Conservation (phyloP, 1,284 basidiomycete species). For the Austroboletus olivaceoglutinosus region DNA sequence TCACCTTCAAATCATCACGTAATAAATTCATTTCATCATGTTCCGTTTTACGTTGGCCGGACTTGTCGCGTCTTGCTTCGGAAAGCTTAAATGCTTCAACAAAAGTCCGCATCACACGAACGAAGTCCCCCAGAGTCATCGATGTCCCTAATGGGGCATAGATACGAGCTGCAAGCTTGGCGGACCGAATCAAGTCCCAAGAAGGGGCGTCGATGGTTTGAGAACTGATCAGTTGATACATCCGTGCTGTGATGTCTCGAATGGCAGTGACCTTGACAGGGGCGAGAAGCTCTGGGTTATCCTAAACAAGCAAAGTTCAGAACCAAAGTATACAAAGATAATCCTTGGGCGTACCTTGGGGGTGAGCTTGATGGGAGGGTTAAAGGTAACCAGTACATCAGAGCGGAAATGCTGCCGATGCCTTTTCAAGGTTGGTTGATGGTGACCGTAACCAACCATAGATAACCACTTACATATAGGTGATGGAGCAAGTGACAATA, state of each 20-base stretch:
- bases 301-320: constrained; percentile 36
- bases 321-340: neutral
- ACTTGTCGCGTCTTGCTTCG: constrained; percentile 28
- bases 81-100: constrained; percentile 69
- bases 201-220: constrained; percentile 81
- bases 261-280: constrained; percentile 64
- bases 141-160: constrained; percentile 81
- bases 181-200: constrained; percentile 72
- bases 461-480: constrained; percentile 61
- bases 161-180: constrained; percentile 72
- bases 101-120: constrained; percentile 71
- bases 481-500: constrained; percentile 76
- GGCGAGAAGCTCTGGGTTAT: constrained; percentile 66
- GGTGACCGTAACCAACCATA: neutral
- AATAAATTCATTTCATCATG: constrained; percentile 42
- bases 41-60: constrained; percentile 19
- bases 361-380: constrained; percentile 66
- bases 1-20: constrained; percentile 61
- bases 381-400: constrained; percentile 82
- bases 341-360: constrained; percentile 47
- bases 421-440: constrained; percentile 29
- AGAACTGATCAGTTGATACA: constrained; percentile 67
- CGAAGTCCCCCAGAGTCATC: constrained; percentile 79
- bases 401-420: constrained; percentile 77
- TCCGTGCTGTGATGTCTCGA: constrained; percentile 56